Evolutionary conservation across 805 yeast species (phyloP).

Genomic region (Clavispora carvajalis): DNA sequence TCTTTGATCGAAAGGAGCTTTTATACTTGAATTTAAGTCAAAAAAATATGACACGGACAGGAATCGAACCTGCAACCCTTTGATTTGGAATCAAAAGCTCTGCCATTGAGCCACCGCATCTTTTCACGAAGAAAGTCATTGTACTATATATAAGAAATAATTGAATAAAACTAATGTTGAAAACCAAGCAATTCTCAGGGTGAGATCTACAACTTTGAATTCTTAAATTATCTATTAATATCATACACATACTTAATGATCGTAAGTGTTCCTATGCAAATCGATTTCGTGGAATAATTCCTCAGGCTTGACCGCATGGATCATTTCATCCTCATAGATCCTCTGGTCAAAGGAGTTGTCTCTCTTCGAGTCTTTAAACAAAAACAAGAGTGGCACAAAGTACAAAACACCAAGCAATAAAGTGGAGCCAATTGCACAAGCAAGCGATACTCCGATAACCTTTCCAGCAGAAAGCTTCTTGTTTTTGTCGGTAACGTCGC

Average conservation of each 20-base stretch:
- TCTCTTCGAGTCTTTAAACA: constrained; percentile 24
- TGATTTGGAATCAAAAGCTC: constrained; percentile 19
- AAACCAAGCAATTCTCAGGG: too few species aligned
- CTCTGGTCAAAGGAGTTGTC: constrained; percentile 24
- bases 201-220: too few species aligned
- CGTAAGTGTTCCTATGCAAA: constrained; percentile 28
- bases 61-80: constrained; percentile 20
- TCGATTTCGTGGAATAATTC: constrained; percentile 42
- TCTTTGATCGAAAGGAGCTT: too few species aligned
- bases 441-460: constrained; percentile 41
- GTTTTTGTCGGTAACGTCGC: constrained; percentile 19
- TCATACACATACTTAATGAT: not conserved
- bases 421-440: constrained; percentile 42
- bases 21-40: not conserved
- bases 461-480: constrained; percentile 32
- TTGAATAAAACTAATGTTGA: too few species aligned
- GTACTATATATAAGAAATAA: too few species aligned
- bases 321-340: constrained; percentile 40
- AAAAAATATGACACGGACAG: constrained; percentile 16
- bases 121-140: not conserved
- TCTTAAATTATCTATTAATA: not conserved
- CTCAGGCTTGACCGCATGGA: constrained; percentile 39
- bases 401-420: constrained; percentile 36
- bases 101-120: constrained; percentile 20
- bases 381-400: constrained; percentile 33